Evolutionary conservation across 169 alveolate genomes (phyloP).

Genomic region (Babesia ovata): DNA sequence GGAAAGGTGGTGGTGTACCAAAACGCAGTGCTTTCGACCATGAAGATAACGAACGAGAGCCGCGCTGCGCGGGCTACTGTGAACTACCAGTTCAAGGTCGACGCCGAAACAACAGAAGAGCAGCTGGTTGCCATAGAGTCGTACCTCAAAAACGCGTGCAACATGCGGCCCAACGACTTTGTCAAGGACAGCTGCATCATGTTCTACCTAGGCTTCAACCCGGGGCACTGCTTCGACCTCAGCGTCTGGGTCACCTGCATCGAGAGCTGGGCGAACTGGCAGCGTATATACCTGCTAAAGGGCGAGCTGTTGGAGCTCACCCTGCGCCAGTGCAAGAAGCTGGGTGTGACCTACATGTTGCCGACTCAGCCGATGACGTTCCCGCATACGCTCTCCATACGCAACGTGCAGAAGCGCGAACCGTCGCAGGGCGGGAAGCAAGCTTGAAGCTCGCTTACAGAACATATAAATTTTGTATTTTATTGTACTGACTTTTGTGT

Average conservation of each 20-base stretch:
- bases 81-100: slow-evolving; percentile 75
- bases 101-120: slow-evolving; percentile 79
- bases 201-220: slow-evolving; percentile 75
- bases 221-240: slow-evolving; percentile 80
- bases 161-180: slow-evolving; percentile 83
- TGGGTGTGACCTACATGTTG: slow-evolving; percentile 66
- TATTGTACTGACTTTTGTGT: background rate
- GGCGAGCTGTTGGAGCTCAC: slow-evolving; percentile 74
- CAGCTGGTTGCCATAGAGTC: slow-evolving; percentile 68
- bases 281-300: slow-evolving; percentile 72
- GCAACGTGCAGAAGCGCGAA: slow-evolving; percentile 3
- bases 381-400: slow-evolving; percentile 66
- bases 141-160: slow-evolving; percentile 47
- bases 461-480: background rate
- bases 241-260: slow-evolving; percentile 79
- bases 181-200: slow-evolving; percentile 75
- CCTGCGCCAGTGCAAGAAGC: slow-evolving; percentile 66
- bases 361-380: slow-evolving; percentile 77
- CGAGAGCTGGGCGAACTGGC: slow-evolving; percentile 84
- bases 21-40: slow-evolving; percentile 79
- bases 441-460: background rate
- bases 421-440: too few species aligned
- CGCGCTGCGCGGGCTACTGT: slow-evolving; percentile 80
- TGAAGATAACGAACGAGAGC: slow-evolving; percentile 84
- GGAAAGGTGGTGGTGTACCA: slow-evolving; percentile 82